phyloP scores from a whole-genome alignment of 768 basidiomycete species.

The Clitopilus hobsonii region DNA sequence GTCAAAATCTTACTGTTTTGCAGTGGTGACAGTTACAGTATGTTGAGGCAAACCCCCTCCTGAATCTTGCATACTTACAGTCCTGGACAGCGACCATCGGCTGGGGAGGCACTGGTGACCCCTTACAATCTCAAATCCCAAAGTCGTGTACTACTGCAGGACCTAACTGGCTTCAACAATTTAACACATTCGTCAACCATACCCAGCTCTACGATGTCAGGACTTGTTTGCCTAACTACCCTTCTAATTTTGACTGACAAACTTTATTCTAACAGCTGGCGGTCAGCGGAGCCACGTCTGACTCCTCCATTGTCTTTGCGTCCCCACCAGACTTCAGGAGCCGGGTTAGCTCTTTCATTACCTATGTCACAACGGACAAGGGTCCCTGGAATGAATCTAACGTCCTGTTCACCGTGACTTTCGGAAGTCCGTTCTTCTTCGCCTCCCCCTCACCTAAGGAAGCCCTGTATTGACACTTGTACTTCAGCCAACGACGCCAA shows the following conservation, averaged over 20 bases:
- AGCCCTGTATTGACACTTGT: background rate
- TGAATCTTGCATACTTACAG: too few species aligned
- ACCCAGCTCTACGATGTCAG: slow-evolving; percentile 13
- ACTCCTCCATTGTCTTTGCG: slow-evolving; percentile 13
- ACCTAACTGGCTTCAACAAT: slow-evolving; percentile 17
- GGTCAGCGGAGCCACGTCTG: slow-evolving; percentile 14
- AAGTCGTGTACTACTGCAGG: slow-evolving; percentile 15
- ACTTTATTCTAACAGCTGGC: slow-evolving; percentile 13
- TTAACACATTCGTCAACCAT: slow-evolving; percentile 10
- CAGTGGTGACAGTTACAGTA: slow-evolving; percentile 14
- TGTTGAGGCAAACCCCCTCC: too few species aligned
- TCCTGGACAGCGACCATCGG: slow-evolving; percentile 16
- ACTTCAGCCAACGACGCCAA: slow-evolving; percentile 18
- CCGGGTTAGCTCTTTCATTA: slow-evolving; percentile 14
- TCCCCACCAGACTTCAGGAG: slow-evolving; percentile 17
- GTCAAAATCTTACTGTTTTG: background rate
- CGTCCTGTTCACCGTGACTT: slow-evolving; percentile 15
- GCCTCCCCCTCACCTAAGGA: background rate
- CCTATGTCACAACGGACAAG: slow-evolving; percentile 12
- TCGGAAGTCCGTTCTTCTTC: slow-evolving; percentile 16
- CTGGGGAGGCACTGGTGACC: slow-evolving; percentile 15
- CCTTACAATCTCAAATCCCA: slow-evolving; percentile 10
- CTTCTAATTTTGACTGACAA: background rate
- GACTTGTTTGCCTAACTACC: background rate
- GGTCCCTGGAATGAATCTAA: slow-evolving; percentile 14